These are phyloP conservation scores for Penicillium verrucosum DNA, from an alignment of 2,329 filamentous ascomycete genomes.

Conservation along the genomic window DNA sequence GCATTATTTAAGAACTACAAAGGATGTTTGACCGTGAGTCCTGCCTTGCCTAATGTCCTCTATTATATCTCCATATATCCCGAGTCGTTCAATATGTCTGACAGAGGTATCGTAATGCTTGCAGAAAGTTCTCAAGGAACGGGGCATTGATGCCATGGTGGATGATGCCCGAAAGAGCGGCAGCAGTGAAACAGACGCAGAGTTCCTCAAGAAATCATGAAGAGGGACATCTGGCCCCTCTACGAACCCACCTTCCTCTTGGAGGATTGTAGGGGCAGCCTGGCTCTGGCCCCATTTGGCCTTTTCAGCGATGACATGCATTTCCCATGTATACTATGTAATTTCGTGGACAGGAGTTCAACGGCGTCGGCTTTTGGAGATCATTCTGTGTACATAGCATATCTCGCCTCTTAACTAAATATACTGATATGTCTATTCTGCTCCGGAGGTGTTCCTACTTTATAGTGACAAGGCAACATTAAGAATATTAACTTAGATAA, in stretches of 20 bases:
- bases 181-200: slow-evolving; percentile 79
- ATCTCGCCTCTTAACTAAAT: background rate
- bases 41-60: background rate
- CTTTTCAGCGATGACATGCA: slow-evolving; percentile 3
- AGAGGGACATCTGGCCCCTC: background rate
- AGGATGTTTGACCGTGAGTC: slow-evolving; percentile 72
- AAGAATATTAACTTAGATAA: slow-evolving; percentile 1
- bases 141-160: slow-evolving; percentile 88
- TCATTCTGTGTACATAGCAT: slow-evolving; percentile 1
- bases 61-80: background rate
- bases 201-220: slow-evolving; percentile 53
- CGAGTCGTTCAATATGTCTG: background rate
- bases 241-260: background rate
- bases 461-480: background rate
- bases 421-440: background rate
- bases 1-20: slow-evolving; percentile 85
- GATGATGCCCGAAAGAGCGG: slow-evolving; percentile 79
- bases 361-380: background rate
- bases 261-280: background rate
- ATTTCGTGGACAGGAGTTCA: background rate
- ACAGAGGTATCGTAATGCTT: background rate
- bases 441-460: background rate
- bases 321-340: background rate
- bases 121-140: slow-evolving; percentile 79
- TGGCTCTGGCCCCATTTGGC: background rate